These are phyloP conservation scores for Aspergillus melleus DNA, from an alignment of 2,329 filamentous ascomycete species.

Conservation along the genomic window DNA sequence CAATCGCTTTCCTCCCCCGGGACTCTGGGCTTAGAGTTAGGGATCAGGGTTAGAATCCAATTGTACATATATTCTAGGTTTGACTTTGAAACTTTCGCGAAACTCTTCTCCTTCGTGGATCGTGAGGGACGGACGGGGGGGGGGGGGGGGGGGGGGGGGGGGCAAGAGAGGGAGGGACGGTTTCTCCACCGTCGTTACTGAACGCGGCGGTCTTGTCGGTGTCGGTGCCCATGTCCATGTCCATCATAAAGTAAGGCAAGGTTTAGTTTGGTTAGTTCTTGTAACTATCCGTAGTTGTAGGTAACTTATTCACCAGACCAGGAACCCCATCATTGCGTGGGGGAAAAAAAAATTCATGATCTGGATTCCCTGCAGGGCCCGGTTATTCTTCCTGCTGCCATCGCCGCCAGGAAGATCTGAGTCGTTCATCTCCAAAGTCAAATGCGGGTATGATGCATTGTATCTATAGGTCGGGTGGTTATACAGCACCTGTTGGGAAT, in stretches of 20 bases:
- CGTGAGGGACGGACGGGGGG: background rate
- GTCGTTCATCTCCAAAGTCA: background rate
- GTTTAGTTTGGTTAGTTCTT: background rate
- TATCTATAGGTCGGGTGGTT: background rate
- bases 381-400: background rate
- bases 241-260: too few relatives aligned
- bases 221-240: background rate
- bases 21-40: background rate
- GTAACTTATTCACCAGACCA: slow-evolving; percentile 4
- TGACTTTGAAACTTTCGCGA: slow-evolving; percentile 3
- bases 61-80: slow-evolving; percentile 3
- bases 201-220: slow-evolving; percentile 3
- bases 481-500: slow-evolving; percentile 6
- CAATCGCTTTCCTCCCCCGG: background rate
- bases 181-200: slow-evolving; percentile 7
- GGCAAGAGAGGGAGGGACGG: background rate
- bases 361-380: background rate
- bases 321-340: slow-evolving; percentile 13
- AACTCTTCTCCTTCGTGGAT: slow-evolving; percentile 1
- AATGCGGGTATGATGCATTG: background rate
- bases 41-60: slow-evolving; percentile 3
- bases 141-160: too few relatives aligned
- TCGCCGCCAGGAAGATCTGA: background rate
- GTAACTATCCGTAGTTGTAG: too few relatives aligned
- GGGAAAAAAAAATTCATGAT: background rate